These are phyloP conservation scores for Ophidiomyces ophidiicola DNA, from an alignment of 2,329 filamentous ascomycete genomes.

Conservation along the genomic window DNA sequence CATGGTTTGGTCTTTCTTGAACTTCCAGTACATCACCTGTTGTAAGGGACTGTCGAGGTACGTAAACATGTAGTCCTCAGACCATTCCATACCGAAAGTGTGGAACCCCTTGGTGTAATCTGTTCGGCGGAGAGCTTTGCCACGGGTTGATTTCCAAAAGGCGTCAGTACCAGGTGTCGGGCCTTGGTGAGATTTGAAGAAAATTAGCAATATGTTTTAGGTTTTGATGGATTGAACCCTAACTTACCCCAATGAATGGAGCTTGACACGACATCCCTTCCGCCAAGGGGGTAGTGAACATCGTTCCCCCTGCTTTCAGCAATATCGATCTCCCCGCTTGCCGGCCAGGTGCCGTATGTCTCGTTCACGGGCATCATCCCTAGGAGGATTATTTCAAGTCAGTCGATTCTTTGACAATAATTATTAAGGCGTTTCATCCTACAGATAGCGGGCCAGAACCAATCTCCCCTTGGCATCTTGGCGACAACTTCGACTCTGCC, in stretches of 20 bases:
- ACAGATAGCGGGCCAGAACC: constrained; percentile 44
- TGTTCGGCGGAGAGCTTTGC: constrained; percentile 21
- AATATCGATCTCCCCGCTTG: constrained; percentile 44
- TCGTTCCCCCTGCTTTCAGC: constrained; percentile 40
- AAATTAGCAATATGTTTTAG: too few species aligned
- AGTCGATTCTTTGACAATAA: background rate
- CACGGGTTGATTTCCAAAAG: constrained; percentile 21
- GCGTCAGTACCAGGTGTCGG: constrained; percentile 11
- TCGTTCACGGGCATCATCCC: constrained; percentile 41
- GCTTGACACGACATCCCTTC: constrained; percentile 32
- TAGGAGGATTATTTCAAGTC: constrained; percentile 16
- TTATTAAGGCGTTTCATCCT: constrained; percentile 17
- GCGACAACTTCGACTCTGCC: constrained; percentile 44
- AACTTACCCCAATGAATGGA: constrained; percentile 19
- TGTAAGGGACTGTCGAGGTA: constrained; percentile 39
- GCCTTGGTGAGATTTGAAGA: constrained; percentile 3
- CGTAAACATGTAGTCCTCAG: constrained; percentile 41
- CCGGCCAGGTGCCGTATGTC: constrained; percentile 41
- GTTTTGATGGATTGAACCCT: background rate
- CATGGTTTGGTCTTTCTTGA: constrained; percentile 22
- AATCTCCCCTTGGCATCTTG: constrained; percentile 42
- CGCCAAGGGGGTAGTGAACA: constrained; percentile 28
- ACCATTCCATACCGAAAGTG: constrained; percentile 45
- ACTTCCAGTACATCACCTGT: constrained; percentile 22
- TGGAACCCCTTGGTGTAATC: constrained; percentile 30